These are phyloP conservation scores for Nakazawaea wyomingensis DNA, from an alignment of 805 yeast species.

Conservation along the genomic window DNA sequence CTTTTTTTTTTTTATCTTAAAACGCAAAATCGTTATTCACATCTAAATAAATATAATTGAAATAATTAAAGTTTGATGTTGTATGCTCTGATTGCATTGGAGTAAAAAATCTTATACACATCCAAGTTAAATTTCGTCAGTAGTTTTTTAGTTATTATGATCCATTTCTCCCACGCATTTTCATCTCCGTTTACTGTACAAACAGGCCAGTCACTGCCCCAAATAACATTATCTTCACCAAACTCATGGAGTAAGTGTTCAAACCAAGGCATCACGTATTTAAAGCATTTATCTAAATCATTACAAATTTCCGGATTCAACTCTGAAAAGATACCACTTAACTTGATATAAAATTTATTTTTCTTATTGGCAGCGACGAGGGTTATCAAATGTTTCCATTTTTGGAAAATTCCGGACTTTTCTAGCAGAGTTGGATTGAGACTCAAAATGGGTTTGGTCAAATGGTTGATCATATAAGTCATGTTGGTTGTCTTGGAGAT, in stretches of 20 bases:
- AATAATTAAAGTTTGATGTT: neutral
- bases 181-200: slow-evolving; percentile 21
- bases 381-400: slow-evolving; percentile 22
- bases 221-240: slow-evolving; percentile 29
- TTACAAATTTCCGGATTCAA: slow-evolving; percentile 19
- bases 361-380: slow-evolving; percentile 14
- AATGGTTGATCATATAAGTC: slow-evolving; percentile 34
- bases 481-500: slow-evolving; percentile 24
- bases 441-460: slow-evolving; percentile 42
- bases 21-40: no score
- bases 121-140: neutral
- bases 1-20: no score
- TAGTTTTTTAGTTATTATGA: neutral
- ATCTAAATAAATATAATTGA: neutral
- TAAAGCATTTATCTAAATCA: slow-evolving; percentile 15
- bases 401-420: no score
- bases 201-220: slow-evolving; percentile 45
- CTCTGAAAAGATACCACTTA: slow-evolving; percentile 39
- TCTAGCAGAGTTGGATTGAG: no score
- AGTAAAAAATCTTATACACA: neutral
- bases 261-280: slow-evolving; percentile 28
- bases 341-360: slow-evolving; percentile 28
- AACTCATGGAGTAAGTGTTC: slow-evolving; percentile 23
- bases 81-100: neutral
- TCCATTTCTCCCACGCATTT: slow-evolving; percentile 6